A percentile compares a stretch with the other conserved stretches of the same genome.
Conservation (phyloP, 192 early-diverging fungal species). For the Ramicandelaber brevisporus region DNA sequence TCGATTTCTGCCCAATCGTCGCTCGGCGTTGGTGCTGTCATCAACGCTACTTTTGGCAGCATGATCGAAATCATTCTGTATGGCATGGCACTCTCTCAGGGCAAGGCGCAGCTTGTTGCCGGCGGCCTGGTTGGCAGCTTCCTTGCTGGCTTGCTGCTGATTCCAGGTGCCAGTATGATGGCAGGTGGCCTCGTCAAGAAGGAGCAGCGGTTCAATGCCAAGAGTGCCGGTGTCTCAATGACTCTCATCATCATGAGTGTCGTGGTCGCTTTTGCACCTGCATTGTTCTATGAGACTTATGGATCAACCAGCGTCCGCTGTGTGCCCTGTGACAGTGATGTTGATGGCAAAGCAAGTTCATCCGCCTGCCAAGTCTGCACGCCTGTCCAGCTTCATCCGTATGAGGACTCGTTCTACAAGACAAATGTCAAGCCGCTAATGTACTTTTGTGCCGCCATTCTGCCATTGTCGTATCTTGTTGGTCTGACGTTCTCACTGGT, state of each 20-base stretch:
- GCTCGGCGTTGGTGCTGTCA: conserved; percentile 76
- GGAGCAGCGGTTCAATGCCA: conserved; percentile 86
- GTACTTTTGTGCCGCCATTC: conserved; percentile 56
- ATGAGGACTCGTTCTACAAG: conserved; percentile 56
- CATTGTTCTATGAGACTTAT: conserved; percentile 80
- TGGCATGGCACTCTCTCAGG: conserved; percentile 62
- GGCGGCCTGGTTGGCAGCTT: conserved; percentile 82
- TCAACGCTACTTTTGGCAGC: conserved; percentile 93
- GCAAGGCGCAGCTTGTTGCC: conserved; percentile 66
- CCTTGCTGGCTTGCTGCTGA: conserved; percentile 60
- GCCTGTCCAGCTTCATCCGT: conserved; percentile 30
- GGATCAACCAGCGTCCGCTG: conserved; percentile 14
- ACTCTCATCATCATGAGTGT: conserved; percentile 88
- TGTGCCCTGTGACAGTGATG: conserved; percentile 13
- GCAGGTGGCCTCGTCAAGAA: conserved; percentile 71
- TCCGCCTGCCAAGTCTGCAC: conserved; percentile 32
- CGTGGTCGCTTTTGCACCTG: conserved; percentile 79
- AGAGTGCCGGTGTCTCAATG: conserved; percentile 81
- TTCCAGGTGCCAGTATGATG: conserved; percentile 90
- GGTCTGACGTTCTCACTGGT: conserved; percentile 82
- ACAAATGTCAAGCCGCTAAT: conserved; percentile 55
- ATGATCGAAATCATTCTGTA: conserved; percentile 94
- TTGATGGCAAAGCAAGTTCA: background rate
- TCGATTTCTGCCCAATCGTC: conserved; percentile 87
- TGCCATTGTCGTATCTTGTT: conserved; percentile 60